A percentile compares a stretch with the other conserved stretches of the same genome.
Conservation (phyloP, 1,139 yeast genomes). For the Keqinozyma sinolaborantium region DNA sequence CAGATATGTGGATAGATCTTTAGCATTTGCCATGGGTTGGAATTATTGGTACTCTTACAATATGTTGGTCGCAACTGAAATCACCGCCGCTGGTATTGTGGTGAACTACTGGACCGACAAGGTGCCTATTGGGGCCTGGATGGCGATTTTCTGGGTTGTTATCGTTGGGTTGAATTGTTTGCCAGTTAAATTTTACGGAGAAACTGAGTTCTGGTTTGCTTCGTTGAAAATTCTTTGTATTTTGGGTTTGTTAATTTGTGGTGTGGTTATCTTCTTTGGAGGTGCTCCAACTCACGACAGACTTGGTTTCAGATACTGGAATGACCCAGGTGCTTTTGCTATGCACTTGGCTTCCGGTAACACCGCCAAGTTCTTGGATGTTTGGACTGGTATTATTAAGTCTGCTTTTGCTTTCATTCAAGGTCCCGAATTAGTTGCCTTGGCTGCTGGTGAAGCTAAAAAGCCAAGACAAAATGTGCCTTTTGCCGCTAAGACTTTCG, state of each 20-base stretch:
- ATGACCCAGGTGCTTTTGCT: constrained; percentile 23
- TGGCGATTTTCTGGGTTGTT: constrained; percentile 22
- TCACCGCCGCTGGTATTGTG: constrained; percentile 74
- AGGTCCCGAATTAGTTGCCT: constrained; percentile 49
- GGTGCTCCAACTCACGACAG: constrained; percentile 24
- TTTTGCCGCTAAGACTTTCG: constrained; percentile 44
- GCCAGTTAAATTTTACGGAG: constrained; percentile 28
- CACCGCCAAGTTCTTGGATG: constrained; percentile 23
- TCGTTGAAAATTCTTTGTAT: constrained; percentile 22
- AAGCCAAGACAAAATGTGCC: constrained; percentile 47
- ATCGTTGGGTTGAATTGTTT: constrained; percentile 20
- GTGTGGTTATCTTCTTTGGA: constrained; percentile 28
- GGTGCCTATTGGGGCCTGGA: constrained; percentile 26
- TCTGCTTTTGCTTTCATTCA: constrained; percentile 32
- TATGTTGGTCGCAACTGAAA: constrained; percentile 77
- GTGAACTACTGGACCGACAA: constrained; percentile 61
- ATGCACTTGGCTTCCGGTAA: constrained; percentile 15
- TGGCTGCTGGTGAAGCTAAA: constrained; percentile 46
- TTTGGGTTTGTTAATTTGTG: constrained; percentile 21
- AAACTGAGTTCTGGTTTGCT: constrained; percentile 29
- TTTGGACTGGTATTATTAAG: constrained; percentile 26
- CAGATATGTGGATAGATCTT: constrained; percentile 53
- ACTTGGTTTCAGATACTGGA: constrained; percentile 29
- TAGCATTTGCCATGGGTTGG: constrained; percentile 76
- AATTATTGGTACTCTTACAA: constrained; percentile 70